These are phyloP conservation scores for Suhomyces faveliae DNA, from an alignment of 805 yeast species.

Conservation along the genomic window DNA sequence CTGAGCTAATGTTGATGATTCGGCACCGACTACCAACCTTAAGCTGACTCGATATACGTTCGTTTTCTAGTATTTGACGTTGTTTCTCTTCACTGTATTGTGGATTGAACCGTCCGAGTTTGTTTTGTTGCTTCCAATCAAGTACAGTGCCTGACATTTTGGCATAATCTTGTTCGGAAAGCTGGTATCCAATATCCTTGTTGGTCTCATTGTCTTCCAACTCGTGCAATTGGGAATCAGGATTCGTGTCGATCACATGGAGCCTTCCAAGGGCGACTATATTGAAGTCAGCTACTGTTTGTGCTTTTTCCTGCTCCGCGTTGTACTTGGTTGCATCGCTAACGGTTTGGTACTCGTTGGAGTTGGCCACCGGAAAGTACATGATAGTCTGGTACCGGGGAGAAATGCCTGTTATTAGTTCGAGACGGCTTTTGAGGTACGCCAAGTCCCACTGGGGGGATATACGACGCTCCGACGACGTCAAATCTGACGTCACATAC, in stretches of 20 bases:
- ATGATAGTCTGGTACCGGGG: conserved; percentile 53
- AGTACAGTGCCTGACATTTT: conserved; percentile 60
- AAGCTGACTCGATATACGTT: conserved; percentile 27
- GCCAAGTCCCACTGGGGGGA: conserved; percentile 60
- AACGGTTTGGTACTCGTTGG: conserved; percentile 34
- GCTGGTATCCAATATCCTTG: conserved; percentile 38
- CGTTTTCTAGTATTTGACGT: conserved; percentile 26
- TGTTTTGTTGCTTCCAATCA: conserved; percentile 69
- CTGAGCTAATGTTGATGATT: conserved; percentile 42
- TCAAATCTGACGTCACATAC: conserved; percentile 60
- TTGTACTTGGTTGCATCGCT: conserved; percentile 14
- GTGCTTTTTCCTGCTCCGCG: conserved; percentile 15
- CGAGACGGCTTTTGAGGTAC: conserved; percentile 54
- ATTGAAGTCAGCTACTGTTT: conserved; percentile 22
- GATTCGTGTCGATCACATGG: conserved; percentile 57
- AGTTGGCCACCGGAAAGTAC: conserved; percentile 40
- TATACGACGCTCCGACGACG: conserved; percentile 67
- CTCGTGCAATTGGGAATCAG: conserved; percentile 48
- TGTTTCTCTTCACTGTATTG: conserved; percentile 31
- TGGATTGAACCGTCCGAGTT: conserved; percentile 74
- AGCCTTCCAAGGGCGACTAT: conserved; percentile 47
- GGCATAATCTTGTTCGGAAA: conserved; percentile 63
- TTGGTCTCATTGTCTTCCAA: conserved; percentile 16
- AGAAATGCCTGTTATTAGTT: conserved; percentile 72
- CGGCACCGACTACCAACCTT: conserved; percentile 55